Percentiles rank a stretch among this genome's conserved stretches.
These are phyloP conservation scores for Pichia ethanolica DNA, from an alignment of 805 yeast genomes.

Conservation along the genomic window DNA sequence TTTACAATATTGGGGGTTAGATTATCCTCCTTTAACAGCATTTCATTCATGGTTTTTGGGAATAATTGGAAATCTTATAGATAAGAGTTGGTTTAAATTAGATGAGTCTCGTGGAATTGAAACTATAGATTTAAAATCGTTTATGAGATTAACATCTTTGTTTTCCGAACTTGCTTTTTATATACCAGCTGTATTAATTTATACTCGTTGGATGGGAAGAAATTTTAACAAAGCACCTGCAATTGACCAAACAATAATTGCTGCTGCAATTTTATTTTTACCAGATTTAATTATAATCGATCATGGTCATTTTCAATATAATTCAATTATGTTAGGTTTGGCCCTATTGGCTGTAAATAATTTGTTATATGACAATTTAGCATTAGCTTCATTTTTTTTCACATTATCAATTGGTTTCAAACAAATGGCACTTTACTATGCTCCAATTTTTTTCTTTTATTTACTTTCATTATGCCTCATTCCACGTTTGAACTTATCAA, in stretches of 20 bases:
- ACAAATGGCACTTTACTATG: conserved; percentile 91
- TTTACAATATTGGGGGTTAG: conserved; percentile 90
- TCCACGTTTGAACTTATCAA: conserved; percentile 40
- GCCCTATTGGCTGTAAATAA: conserved; percentile 61
- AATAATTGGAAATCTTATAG: conserved; percentile 53
- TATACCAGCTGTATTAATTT: conserved; percentile 72
- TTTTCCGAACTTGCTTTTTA: conserved; percentile 67
- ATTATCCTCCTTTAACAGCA: conserved; percentile 96
- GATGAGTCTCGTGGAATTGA: conserved; percentile 74
- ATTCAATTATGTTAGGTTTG: conserved; percentile 89
- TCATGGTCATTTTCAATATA: conserved; percentile 96
- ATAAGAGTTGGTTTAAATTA: conserved; percentile 70
- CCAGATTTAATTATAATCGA: conserved; percentile 81
- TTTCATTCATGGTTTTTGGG: conserved; percentile 84
- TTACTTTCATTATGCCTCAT: conserved; percentile 49
- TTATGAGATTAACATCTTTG: conserved; percentile 76
- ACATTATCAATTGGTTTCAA: conserved; percentile 76
- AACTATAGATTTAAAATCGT: conserved; percentile 57
- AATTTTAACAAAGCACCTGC: conserved; percentile 42
- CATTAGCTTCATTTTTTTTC: conserved; percentile 69
- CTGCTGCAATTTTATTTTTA: conserved; percentile 75
- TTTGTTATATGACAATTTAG: conserved; percentile 53
- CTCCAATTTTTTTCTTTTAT: conserved; percentile 82
- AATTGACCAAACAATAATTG: conserved; percentile 68
- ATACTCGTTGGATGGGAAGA: conserved; percentile 65